Conservation (phyloP, 352 stramenopile species). For the Globisporangium recalcitrans region DNA sequence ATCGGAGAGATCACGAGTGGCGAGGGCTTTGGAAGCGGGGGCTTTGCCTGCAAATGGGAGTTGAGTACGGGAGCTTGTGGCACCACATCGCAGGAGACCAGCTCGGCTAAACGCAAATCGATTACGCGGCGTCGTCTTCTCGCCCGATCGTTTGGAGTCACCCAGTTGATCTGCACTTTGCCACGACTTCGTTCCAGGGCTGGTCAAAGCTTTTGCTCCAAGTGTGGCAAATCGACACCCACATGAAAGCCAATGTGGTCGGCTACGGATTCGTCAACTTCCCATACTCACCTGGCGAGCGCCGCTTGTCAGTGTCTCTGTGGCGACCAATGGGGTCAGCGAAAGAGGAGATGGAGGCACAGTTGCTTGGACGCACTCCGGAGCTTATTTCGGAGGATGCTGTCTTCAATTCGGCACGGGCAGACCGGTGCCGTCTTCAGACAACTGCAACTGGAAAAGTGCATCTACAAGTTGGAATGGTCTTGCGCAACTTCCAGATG, state of each 20-base stretch:
- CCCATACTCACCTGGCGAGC: conserved; percentile 46
- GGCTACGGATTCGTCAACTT: conserved; percentile 60
- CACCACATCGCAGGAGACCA: conserved; percentile 53
- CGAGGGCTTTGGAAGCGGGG: conserved; percentile 37
- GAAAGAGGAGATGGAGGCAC: conserved; percentile 43
- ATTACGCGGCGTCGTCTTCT: conserved; percentile 28
- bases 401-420: conserved; percentile 49
- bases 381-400: conserved; percentile 57
- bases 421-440: conserved; percentile 51
- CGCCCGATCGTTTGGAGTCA: conserved; percentile 49
- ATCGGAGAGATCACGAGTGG: conserved; percentile 61
- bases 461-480: conserved; percentile 37
- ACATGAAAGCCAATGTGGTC: conserved; percentile 41
- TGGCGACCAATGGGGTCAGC: conserved; percentile 56
- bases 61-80: conserved; percentile 59
- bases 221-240: conserved; percentile 50
- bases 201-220: conserved; percentile 67
- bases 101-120: conserved; percentile 57
- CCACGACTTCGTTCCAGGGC: conserved; percentile 44
- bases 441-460: conserved; percentile 59
- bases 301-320: conserved; percentile 38
- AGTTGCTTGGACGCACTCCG: conserved; percentile 42
- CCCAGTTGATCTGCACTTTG: conserved; percentile 66
- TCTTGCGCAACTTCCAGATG: conserved; percentile 49
- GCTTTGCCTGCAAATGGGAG: conserved; percentile 61